A percentile compares a stretch with the other conserved stretches of the same genome.
These are phyloP conservation scores for Pseudonitzschia multiseries DNA, from an alignment of 108 stramenopile genomes.

Conservation along the genomic window DNA sequence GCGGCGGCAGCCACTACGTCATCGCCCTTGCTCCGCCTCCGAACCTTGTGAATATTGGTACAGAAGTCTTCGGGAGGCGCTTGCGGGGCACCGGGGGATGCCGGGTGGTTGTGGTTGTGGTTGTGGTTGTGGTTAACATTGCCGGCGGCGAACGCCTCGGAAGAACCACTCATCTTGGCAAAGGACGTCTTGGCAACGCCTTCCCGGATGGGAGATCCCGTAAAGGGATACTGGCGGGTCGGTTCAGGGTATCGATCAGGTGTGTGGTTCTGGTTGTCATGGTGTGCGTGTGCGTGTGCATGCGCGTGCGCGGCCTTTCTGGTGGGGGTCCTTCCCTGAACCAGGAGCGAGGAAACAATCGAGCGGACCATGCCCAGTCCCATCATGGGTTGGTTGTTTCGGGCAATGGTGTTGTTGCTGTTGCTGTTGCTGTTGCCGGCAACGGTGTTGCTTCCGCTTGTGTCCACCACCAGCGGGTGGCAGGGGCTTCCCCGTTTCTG, in stretches of 20 bases:
- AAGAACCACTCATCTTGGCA: too few relatives aligned
- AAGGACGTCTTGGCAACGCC: background rate
- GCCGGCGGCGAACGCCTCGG: background rate
- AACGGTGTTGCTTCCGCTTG: too few relatives aligned
- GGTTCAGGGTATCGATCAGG: conserved; percentile 39
- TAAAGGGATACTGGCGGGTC: conserved; percentile 36
- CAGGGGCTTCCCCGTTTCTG: conserved; percentile 14
- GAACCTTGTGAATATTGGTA: conserved; percentile 41
- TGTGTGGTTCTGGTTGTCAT: too few relatives aligned
- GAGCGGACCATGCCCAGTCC: too few relatives aligned
- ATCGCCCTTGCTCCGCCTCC: conserved; percentile 38
- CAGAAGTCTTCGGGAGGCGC: background rate
- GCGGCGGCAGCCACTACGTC: conserved; percentile 39
- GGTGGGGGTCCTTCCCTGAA: too few relatives aligned
- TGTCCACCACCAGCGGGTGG: background rate
- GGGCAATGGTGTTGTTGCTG: too few relatives aligned
- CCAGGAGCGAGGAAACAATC: too few relatives aligned
- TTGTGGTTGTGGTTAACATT: background rate
- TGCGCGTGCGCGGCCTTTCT: too few relatives aligned
- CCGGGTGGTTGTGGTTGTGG: background rate
- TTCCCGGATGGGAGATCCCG: conserved; percentile 47
- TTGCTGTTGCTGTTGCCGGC: too few relatives aligned
- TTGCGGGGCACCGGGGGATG: too few relatives aligned
- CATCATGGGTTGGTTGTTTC: too few relatives aligned
- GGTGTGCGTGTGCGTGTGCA: too few relatives aligned